Base-by-base conservation (phyloP, 179 eudicot species). In the Carnegiea gigantea region DNA sequence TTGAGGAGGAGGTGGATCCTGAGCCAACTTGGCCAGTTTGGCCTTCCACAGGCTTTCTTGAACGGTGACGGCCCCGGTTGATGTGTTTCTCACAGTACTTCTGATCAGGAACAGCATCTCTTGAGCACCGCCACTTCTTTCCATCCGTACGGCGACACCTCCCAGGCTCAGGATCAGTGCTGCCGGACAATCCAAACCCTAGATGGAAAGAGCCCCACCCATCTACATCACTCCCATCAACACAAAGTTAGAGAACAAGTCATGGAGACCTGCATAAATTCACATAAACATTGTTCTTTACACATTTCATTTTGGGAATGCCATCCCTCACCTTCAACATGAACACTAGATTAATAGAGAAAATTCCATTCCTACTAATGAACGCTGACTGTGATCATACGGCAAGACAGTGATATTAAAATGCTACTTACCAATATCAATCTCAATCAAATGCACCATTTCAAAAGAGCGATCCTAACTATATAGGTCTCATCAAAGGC, bases 41-140 rank as follows among this genome's bases (percentile, higher is more conserved):
- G 87, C 89, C 92, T 94, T 93, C 99, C 99, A 95, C 99, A 93
- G 95, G 98, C 98, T 95, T 95, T 95, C 98, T 95, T 93, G 98
- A 95, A 95, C 98, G 98, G 86, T 93, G 97, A 84, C 98, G 98
- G 86, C 98, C 98, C 77, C 98, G 79, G 89, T 95, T 95, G 67
- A 95, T 88, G 83, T 95, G 98, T 83, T 97, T 91, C 83, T 95
- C 98, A 79, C 98, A 95, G 79, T 95, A 95, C 82, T 95, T 95
- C 77, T 93, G 93, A 57, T 95, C 94, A 8, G 92, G 90, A 70
- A 95, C 98, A 1, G 97, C 98, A 53, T 93, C 98, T 77, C 90
- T 87, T 1, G 98, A 89, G 91, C 98, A 95, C 84, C 98, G 93
- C 98, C 98, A 95, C 85, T 95, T 95, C 93, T 95, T 95, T 24